Percentiles rank a stretch among this genome's conserved stretches.
Conservation (phyloP, 805 yeast species). For the Naumovozyma dairenensis region DNA sequence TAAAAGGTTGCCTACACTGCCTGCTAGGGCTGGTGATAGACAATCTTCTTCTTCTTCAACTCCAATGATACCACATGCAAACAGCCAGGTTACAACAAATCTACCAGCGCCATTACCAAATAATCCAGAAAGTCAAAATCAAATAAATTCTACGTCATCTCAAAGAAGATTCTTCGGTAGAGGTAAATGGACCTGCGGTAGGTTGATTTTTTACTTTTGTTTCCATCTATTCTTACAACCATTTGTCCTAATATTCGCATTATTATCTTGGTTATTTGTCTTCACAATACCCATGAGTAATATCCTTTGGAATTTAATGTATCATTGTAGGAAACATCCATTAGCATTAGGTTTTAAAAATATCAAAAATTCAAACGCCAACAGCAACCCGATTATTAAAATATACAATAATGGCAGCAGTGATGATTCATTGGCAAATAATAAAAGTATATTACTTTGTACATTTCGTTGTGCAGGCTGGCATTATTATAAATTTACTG, state of each 20-base stretch:
- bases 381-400: constrained; percentile 2
- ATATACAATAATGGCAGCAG: constrained; percentile 4
- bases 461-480: constrained; percentile 87
- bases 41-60: background rate
- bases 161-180: constrained; percentile 72
- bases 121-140: background rate
- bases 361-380: constrained; percentile 31
- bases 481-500: constrained; percentile 91
- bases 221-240: constrained; percentile 70
- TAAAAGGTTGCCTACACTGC: background rate
- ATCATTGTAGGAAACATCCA: constrained; percentile 84
- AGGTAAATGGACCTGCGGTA: constrained; percentile 82
- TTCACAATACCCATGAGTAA: constrained; percentile 93
- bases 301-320: constrained; percentile 53
- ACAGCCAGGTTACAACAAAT: background rate
- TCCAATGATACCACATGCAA: background rate
- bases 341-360: constrained; percentile 69
- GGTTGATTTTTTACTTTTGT: constrained; percentile 62
- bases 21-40: background rate
- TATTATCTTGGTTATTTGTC: constrained; percentile 70
- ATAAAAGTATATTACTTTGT: constrained; percentile 62
- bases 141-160: constrained; percentile 3
- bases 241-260: constrained; percentile 41
- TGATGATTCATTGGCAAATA: constrained; percentile 16
- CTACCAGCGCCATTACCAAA: constrained; percentile 23